A percentile compares a stretch with the other conserved stretches of the same genome.
These are phyloP conservation scores for Apiotrichum mycotoxinovorans DNA, from an alignment of 1,284 basidiomycete genomes.

Conservation along the genomic window DNA sequence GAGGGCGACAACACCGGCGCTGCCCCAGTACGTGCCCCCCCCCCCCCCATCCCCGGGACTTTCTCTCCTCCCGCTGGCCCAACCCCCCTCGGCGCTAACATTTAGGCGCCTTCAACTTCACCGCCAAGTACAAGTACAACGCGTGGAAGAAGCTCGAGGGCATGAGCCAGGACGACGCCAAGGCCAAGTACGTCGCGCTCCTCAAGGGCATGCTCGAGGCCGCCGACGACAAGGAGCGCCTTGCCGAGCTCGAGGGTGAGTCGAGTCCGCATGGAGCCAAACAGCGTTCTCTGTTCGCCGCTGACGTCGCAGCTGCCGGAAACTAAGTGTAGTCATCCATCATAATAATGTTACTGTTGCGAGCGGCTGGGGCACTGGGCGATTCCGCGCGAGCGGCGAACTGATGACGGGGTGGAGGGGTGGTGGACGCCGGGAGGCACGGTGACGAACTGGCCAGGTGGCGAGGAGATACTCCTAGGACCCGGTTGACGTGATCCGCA, in stretches of 20 bases:
- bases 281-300: too few species aligned
- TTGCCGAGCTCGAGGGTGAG: constrained; percentile 60
- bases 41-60: neutral
- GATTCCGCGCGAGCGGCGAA: too few species aligned
- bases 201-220: constrained; percentile 62
- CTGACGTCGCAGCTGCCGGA: too few species aligned
- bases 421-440: too few species aligned
- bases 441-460: too few species aligned
- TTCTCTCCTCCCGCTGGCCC: neutral
- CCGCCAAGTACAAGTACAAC: constrained; percentile 57
- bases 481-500: too few species aligned
- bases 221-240: constrained; percentile 56
- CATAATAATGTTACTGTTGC: too few species aligned
- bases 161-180: constrained; percentile 65
- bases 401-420: too few species aligned
- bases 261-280: too few species aligned
- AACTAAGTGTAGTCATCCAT: too few species aligned
- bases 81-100: neutral
- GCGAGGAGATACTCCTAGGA: too few species aligned
- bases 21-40: constrained; percentile 36
- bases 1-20: constrained; percentile 56
- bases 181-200: constrained; percentile 67
- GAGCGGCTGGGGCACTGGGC: too few species aligned
- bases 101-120: constrained; percentile 46
- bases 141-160: constrained; percentile 81